Evolutionary conservation across 1,284 basidiomycete genomes (phyloP), one percentile per base, ranked within the genome.

Genomic region (Schizopora paradoxa): DNA sequence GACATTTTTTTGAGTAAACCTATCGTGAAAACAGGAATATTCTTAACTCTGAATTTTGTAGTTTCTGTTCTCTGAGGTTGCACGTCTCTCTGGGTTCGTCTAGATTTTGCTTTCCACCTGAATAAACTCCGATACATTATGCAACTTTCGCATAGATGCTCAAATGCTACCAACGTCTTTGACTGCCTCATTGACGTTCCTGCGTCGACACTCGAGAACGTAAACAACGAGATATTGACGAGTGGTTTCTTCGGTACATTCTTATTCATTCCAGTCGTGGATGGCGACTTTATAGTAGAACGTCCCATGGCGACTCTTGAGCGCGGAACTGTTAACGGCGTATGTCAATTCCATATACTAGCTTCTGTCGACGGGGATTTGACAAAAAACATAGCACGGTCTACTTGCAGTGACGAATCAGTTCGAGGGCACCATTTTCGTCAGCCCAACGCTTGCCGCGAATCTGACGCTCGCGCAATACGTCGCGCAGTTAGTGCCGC

Each of bases 251-350:
- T 61, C 43, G 72, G 70, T 0, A 69, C 67, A 0, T 70, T 62
- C 27, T 51, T 58, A 7, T 69, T 68, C 42, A 63, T 67, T 11
- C 70, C 72, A 2, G 69, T 72, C 10, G 62, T 74, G 3, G 74
- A 77, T 48, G 73, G 66, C 0, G 54, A 54, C 0, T 64, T 76
- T 43, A 75, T 74, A 34, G 59, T 62, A 3, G 65, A 72, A 46
- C 56, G 67, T 2, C 69, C 73, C 0, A 67, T 63, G 0, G 45
- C 65, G 33, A 59, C 70, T 0, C 55, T 76, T 16, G 14, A 23
- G 8, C 21, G 34, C 14, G 38, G 51, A 3, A 49, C n/a, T 16
- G 27, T 52, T 4, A 52, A 52, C 22, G 51, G 48, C 6, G 51
- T 52, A 40, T 10, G 48, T 45, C 14, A n/a, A n/a, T n/a, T n/a